Evolutionary conservation across 2,329 filamentous ascomycete genomes (phyloP), one percentile per base, ranked within the genome.

Genomic region (Fusarium sp.): DNA sequence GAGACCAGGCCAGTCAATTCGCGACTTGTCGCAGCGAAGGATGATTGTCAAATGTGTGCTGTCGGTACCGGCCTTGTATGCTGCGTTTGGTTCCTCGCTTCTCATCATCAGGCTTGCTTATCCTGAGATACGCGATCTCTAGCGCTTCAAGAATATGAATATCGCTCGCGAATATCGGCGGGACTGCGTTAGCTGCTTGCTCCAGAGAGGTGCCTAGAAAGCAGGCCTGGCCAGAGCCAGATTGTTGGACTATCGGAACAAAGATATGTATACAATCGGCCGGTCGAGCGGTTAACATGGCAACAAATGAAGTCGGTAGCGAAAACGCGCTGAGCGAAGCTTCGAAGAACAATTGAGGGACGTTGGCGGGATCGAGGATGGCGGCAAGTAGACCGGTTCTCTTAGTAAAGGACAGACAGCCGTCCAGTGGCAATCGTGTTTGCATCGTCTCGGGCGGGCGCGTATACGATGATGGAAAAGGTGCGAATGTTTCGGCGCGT

Each of bases 1-100:
- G 39, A 41, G 22, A 10, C 13, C 8, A 6, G 39, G 39, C 39
- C 0, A 6, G 10, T 41, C 1, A 6, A 41, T n/a, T 41, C 13
- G 39, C 13, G 22, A 0, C 39, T n/a, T 41, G 0, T 14, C 38
- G 13, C 13, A n/a, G 1, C 1, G 13, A 41, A 6, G 39, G 39
- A 2, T 41, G 13, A n/a, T 41, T 5, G 13, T 0, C 22, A 41
- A 41, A 41, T 15, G 13, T n/a, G 13, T n/a, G 22, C 39, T n/a
- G 39, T 41, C 22, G 39, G 22, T n/a, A 41, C 0, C 8, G 22
- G 22, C 8, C 22, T 41, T 41, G 13, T 6, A 41, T n/a, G 39
- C 2, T 6, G 13, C 39, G 39, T 41, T 41, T 41, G 22, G 22
- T n/a, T 1, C 39, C 14, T 15, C 22, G 13, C 39, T 11, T n/a